Evolutionary conservation across 441 rosid genomes (phyloP).

Genomic region (Populus hybrid): DNA sequence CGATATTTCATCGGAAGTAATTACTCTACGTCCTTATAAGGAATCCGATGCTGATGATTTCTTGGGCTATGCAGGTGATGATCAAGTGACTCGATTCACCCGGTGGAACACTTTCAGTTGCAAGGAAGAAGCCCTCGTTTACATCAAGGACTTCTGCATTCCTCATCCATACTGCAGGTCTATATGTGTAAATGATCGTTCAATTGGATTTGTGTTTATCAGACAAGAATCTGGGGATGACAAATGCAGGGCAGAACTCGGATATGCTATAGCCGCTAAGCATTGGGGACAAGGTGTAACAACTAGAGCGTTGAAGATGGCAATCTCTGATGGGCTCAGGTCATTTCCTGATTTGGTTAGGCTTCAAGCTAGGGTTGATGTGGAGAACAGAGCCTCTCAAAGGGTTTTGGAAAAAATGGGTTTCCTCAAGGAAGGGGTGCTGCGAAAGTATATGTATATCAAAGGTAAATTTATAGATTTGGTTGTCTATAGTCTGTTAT

Average conservation of each 20-base stretch:
- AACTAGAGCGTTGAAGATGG: constrained; percentile 34
- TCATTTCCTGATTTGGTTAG: constrained; percentile 36
- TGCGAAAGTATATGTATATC: constrained; percentile 36
- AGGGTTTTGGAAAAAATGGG: constrained; percentile 51
- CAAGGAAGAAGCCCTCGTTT: constrained; percentile 33
- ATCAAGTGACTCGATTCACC: constrained; percentile 33
- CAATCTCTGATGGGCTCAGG: constrained; percentile 30
- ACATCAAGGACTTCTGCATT: constrained; percentile 29
- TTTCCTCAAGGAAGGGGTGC: constrained; percentile 38
- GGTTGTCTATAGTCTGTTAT: constrained; percentile 34
- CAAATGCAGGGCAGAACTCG: constrained; percentile 32
- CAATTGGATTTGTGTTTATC: constrained; percentile 39
- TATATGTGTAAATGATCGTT: constrained; percentile 40
- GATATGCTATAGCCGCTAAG: constrained; percentile 37
- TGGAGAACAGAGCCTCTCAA: constrained; percentile 37
- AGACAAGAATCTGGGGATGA: constrained; percentile 34
- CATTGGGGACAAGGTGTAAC: constrained; percentile 49
- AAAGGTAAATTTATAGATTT: constrained; percentile 39
- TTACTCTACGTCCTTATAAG: constrained; percentile 42
- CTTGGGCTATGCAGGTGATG: constrained; percentile 45
- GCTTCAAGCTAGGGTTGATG: constrained; percentile 44
- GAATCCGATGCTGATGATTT: constrained; percentile 42
- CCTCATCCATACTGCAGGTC: constrained; percentile 46
- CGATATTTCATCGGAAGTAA: background rate
- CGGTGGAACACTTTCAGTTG: constrained; percentile 36